Evolutionary conservation across 176 grass and related monocot species (phyloP), one percentile per base, ranked within the genome.

Genomic region (Alopecurus myosuroides): DNA sequence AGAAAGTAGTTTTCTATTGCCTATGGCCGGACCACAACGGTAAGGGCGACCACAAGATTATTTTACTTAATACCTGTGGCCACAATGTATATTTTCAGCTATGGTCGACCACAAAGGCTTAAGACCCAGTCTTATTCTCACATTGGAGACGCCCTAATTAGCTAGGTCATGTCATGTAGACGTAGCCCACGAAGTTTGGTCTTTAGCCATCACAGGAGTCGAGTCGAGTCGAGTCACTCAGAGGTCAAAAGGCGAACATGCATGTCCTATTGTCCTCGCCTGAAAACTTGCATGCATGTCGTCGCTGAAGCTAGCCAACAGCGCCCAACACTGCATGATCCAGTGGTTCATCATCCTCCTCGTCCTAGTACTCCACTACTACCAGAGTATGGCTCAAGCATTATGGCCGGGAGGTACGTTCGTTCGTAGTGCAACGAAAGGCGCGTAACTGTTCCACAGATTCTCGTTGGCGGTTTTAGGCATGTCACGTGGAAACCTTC

Each of bases 131-230:
- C n/a, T n/a, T n/a, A n/a, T n/a, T n/a, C n/a, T n/a, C n/a, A n/a
- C n/a, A n/a, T n/a, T n/a, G n/a, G n/a, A n/a, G n/a, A n/a, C n/a
- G n/a, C n/a, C n/a, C n/a, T n/a, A n/a, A n/a, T 6, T 7, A 36
- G 22, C 5, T 84, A 23, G 22, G 70, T 65, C 50, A 36, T 53
- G 35, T 56, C 65, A 55, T 53, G 39, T 84, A 84, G 18, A 66
- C 23, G 78, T 85, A 79, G 35, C 52, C 44, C 30, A 11, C 77
- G 50, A 70, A 25, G 50, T n/a, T 81, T 70, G 88, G 78, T 70
- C 41, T 82, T 51, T 81, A 69, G 83, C 19, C 25, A 46, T 25
- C 77, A 46, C 42, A 74, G 9, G 20, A 63, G 26, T 31, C 6
- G 61, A 31, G 61, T 34, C 61, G 18, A n/a, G n/a, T n/a, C n/a